A percentile compares a stretch with the other conserved stretches of the same genome.
Evolutionary conservation across 805 yeast genomes (phyloP).

Genomic region (Schwanniomyces occidentalis): DNA sequence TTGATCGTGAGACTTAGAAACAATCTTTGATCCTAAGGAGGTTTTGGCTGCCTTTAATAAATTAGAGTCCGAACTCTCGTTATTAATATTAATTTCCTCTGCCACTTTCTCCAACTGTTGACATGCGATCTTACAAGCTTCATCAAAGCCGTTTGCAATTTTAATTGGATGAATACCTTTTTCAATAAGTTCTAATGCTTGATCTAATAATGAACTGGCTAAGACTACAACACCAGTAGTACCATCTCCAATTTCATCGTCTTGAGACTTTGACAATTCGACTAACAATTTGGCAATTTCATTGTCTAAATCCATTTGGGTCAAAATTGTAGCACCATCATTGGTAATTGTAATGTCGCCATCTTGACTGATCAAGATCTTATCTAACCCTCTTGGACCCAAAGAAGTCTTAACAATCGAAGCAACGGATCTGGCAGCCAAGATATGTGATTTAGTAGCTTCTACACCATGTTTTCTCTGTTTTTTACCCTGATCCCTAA

Average conservation of each 20-base stretch:
- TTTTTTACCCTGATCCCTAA: slow-evolving; percentile 80
- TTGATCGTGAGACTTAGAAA: slow-evolving; percentile 87
- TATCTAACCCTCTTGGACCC: slow-evolving; percentile 98
- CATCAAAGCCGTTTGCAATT: slow-evolving; percentile 95
- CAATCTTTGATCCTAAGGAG: slow-evolving; percentile 92
- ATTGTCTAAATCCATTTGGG: slow-evolving; percentile 94
- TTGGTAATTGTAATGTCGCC: slow-evolving; percentile 98
- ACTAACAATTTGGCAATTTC: slow-evolving; percentile 95
- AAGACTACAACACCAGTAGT: slow-evolving; percentile 98
- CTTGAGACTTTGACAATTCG: slow-evolving; percentile 91
- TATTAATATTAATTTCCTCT: slow-evolving; percentile 57
- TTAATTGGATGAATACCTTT: slow-evolving; percentile 97
- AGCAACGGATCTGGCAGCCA: slow-evolving; percentile 94
- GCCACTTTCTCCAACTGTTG: slow-evolving; percentile 72
- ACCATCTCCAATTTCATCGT: slow-evolving; percentile 98
- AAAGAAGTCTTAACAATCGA: slow-evolving; percentile 87
- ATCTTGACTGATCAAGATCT: slow-evolving; percentile 91
- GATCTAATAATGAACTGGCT: slow-evolving; percentile 92
- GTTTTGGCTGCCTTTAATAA: slow-evolving; percentile 91
- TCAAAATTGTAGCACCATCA: slow-evolving; percentile 95
- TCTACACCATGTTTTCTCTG: slow-evolving; percentile 56
- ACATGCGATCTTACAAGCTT: slow-evolving; percentile 91
- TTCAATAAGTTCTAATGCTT: slow-evolving; percentile 90
- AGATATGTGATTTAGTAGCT: slow-evolving; percentile 74
- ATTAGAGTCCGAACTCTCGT: slow-evolving; percentile 52